A percentile compares a stretch with the other conserved stretches of the same genome.
Evolutionary conservation across 164 flowering plant genomes (phyloP).

Genomic region (Tinospora cordifolia): DNA sequence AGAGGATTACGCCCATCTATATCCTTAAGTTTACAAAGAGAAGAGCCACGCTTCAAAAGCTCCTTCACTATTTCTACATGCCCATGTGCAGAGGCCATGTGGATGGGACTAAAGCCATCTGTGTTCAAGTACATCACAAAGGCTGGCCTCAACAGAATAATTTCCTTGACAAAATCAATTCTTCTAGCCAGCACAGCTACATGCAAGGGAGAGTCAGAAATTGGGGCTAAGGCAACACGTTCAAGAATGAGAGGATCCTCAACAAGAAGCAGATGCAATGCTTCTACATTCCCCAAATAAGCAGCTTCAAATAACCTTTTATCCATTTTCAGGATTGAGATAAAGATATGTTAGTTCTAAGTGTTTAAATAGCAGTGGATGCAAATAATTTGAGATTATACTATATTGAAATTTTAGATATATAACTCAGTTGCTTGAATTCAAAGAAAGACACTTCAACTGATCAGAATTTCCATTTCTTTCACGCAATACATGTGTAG

Average conservation of each 20-base stretch:
- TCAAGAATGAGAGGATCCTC: not conserved
- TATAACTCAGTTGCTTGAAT: no score
- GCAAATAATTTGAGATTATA: no score
- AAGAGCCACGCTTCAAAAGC: not conserved
- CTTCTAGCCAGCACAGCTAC: not conserved
- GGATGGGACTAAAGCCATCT: conserved; percentile 7
- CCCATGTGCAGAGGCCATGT: not conserved
- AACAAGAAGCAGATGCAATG: not conserved
- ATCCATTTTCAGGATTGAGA: not conserved
- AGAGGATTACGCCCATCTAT: no score
- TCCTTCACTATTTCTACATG: not conserved
- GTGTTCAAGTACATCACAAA: not conserved
- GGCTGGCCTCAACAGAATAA: not conserved
- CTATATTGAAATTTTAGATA: no score
- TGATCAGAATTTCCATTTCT: no score
- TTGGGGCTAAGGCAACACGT: not conserved
- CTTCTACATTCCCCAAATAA: not conserved
- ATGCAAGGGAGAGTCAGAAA: not conserved
- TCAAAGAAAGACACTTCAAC: no score
- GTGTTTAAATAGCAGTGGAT: no score
- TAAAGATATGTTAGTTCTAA: no score
- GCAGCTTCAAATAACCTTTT: not conserved
- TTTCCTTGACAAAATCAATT: not conserved
- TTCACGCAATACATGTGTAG: no score
- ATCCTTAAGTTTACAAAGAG: not conserved